Percentiles rank a stretch among this genome's conserved stretches.
Conservation (phyloP, 164 flowering plant species). For the Piper betle region DNA sequence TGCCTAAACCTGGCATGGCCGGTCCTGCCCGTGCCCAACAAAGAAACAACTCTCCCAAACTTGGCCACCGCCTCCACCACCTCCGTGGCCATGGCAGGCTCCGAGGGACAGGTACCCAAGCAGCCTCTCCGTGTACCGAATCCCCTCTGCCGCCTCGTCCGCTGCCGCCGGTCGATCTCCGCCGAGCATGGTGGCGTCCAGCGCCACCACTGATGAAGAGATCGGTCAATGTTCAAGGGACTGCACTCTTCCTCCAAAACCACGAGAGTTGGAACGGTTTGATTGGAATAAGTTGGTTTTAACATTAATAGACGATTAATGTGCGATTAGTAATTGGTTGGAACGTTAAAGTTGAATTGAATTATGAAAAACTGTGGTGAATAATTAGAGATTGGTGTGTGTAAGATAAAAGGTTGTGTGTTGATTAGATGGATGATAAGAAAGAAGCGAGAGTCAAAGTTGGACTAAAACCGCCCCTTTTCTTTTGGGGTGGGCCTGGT, state of each 20-base stretch:
- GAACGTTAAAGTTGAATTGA: no score
- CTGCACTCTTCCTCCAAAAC: neutral
- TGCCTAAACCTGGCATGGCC: conserved; percentile 94
- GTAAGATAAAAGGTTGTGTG: no score
- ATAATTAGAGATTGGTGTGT: no score
- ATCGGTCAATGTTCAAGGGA: neutral
- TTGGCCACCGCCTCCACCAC: conserved; percentile 61
- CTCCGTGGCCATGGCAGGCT: conserved; percentile 17
- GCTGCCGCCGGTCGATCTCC: conserved; percentile 26
- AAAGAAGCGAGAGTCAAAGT: no score
- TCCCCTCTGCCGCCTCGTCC: conserved; percentile 80
- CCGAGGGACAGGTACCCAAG: conserved; percentile 36
- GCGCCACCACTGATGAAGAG: conserved; percentile 17
- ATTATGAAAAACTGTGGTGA: no score
- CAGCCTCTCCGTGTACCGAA: conserved; percentile 63
- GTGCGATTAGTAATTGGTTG: no score
- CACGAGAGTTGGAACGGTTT: neutral
- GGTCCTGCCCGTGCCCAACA: conserved; percentile 61
- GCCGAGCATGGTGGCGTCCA: conserved; percentile 20
- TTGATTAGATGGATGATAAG: no score
- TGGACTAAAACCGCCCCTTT: no score
- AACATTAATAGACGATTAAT: no score
- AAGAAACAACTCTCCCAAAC: conserved; percentile 71
- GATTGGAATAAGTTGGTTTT: no score
- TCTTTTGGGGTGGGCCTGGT: no score